A percentile compares a stretch with the other conserved stretches of the same genome.
phyloP scores from a whole-genome alignment of 495 filamentous ascomycete genomes.

The Acidiella bohemica region DNA sequence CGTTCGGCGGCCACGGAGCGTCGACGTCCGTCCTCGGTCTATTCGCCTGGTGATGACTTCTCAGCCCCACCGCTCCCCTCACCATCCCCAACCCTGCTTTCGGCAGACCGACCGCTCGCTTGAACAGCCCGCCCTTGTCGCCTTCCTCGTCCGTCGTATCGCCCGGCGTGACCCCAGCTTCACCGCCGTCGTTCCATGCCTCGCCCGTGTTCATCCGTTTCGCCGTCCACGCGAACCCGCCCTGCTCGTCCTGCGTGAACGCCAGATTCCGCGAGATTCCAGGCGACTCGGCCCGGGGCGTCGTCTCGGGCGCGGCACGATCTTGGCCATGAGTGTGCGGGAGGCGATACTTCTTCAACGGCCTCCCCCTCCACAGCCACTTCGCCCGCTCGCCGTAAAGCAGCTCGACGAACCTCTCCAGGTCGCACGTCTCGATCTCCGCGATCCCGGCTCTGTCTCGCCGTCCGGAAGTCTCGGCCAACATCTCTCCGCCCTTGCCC shows the following conservation, averaged over 20 bases:
- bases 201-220: conserved; percentile 28
- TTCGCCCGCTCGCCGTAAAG: conserved; percentile 69
- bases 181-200: not conserved
- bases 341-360: conserved; percentile 38
- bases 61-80: conserved; percentile 64
- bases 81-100: conserved; percentile 71
- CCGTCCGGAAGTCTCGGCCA: conserved; percentile 83
- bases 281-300: conserved; percentile 28
- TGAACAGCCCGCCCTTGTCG: conserved; percentile 55
- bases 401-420: conserved; percentile 68
- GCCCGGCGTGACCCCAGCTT: not conserved
- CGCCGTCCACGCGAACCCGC: conserved; percentile 49
- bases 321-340: not conserved
- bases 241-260: conserved; percentile 55
- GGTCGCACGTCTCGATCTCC: conserved; percentile 79
- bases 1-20: not conserved
- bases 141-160: conserved; percentile 48
- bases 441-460: conserved; percentile 79
- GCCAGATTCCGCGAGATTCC: conserved; percentile 32
- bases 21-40: conserved; percentile 4
- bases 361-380: conserved; percentile 90
- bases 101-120: conserved; percentile 67
- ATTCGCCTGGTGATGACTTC: conserved; percentile 39
- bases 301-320: conserved; percentile 33
- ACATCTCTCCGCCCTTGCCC: conserved; percentile 88